Evolutionary conservation across 352 stramenopile genomes (phyloP), one percentile per base, ranked within the genome.

Genomic region (Globisporangium spinosum): DNA sequence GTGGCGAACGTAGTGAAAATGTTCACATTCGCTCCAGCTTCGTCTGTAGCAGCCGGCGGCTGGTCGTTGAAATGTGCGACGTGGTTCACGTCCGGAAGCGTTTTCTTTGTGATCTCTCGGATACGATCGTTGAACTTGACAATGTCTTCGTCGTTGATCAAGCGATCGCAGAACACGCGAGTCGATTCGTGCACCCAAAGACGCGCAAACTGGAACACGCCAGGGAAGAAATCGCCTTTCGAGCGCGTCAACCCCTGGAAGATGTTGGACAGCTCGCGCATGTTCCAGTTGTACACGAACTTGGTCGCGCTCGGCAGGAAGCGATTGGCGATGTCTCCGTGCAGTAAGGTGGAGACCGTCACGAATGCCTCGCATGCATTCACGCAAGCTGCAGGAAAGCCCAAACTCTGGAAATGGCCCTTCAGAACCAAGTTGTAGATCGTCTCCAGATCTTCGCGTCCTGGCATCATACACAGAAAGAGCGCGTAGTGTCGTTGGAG

Each of bases 221-320:
- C 92, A 20, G 89, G 84, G 73, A 97, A 98, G 71, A 97, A 98
- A 47, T 98, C 91, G 25, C 88, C 86, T 69, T 97, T 98, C 8
- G 94, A 93, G 2, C 93, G 86, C 38, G 92, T 98, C 29, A 97
- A 83, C 2, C 94, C 94, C 77, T 99, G 97, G 72, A 99, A 98
- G 58, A 98, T 96, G 64, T 99, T 99, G 5, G 88, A 97, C 3
- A 99, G 78, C 68, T 99, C 95, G 17, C 96, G 90, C 94, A 96
- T 98, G 77, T 98, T 99, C 95, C 97, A 99, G 71, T 99, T 99
- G 81, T 99, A 99, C 67, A 98, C 98, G 72, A 99, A 99, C 73
- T 98, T 98, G n/a, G 98, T 94, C 51, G 95, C 96, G 47, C 91
- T 98, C 2, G 96, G 96, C 5, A 99, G 74, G 76, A 99, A 99